Percentiles rank a stretch among this genome's conserved stretches.
phyloP scores from a whole-genome alignment of 345 rosid species.

The Eucalyptus sideroxylon region DNA sequence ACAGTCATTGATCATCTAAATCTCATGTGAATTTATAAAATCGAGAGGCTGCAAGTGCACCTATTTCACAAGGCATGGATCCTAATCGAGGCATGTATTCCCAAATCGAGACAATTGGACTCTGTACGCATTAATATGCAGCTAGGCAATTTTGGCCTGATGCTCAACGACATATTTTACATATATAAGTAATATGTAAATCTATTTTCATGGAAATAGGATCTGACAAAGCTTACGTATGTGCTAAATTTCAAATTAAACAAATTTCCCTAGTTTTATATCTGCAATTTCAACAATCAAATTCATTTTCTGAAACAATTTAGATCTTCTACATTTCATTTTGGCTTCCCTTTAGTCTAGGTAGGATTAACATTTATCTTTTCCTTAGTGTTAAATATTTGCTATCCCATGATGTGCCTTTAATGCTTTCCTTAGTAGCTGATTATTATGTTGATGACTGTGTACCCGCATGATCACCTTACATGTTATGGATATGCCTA shows the following conservation, averaged over 20 bases:
- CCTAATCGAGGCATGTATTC: not conserved
- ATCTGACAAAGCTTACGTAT: not conserved
- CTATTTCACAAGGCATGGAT: not conserved
- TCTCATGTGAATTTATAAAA: not conserved
- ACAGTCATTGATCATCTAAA: not conserved
- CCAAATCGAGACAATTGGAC: not conserved
- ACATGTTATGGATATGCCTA: too few relatives aligned
- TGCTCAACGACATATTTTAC: not conserved
- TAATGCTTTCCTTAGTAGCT: too few relatives aligned
- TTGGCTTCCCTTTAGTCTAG: too few relatives aligned
- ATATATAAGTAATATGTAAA: too few relatives aligned
- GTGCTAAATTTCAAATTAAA: not conserved
- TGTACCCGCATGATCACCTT: fast-evolving
- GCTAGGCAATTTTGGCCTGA: not conserved
- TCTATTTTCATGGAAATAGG: not conserved
- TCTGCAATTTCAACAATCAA: not conserved
- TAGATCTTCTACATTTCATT: not conserved
- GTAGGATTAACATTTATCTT: too few relatives aligned
- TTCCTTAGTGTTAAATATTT: too few relatives aligned
- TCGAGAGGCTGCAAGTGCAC: not conserved
- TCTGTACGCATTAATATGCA: not conserved
- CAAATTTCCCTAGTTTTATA: not conserved
- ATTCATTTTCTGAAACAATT: not conserved
- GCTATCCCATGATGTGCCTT: too few relatives aligned
- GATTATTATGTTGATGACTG: too few relatives aligned